These are phyloP conservation scores for Aspergillus heteromorphus DNA, from an alignment of 495 filamentous ascomycete species.

Conservation along the genomic window DNA sequence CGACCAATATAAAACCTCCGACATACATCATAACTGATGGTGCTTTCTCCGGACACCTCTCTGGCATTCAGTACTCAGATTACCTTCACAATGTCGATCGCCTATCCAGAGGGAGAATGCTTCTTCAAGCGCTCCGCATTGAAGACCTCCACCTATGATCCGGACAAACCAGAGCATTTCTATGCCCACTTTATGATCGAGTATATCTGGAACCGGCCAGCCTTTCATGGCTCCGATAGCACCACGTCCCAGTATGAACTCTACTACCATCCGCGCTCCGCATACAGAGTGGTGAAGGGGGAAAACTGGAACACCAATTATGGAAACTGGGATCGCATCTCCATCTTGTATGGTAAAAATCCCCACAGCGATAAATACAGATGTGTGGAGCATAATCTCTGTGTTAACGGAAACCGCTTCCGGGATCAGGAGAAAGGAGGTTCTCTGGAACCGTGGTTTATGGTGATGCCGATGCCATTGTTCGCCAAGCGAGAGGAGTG, in stretches of 20 bases:
- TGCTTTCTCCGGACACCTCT: too few relatives aligned
- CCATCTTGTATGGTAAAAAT: background rate
- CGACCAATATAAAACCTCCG: too few relatives aligned
- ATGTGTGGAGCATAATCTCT: conserved; percentile 1
- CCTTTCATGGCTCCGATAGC: background rate
- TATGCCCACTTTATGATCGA: background rate
- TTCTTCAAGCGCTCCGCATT: conserved; percentile 4
- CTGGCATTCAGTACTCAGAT: too few relatives aligned
- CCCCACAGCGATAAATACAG: background rate
- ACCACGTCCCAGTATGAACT: background rate
- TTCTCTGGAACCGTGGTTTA: conserved; percentile 3
- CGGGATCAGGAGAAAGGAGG: background rate
- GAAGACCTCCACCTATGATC: background rate
- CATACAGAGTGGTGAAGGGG: background rate
- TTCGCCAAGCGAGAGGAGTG: background rate
- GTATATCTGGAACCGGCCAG: conserved; percentile 1
- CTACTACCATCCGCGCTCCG: background rate
- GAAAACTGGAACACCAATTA: background rate
- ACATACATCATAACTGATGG: too few relatives aligned
- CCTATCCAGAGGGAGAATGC: conserved; percentile 6
- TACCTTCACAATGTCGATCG: background rate
- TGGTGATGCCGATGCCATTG: conserved; percentile 4
- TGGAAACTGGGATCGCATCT: background rate
- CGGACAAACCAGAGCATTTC: conserved; percentile 5
- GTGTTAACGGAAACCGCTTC: background rate